phyloP scores from a whole-genome alignment of 2,329 filamentous ascomycete species.

The Fusarium continuum region DNA sequence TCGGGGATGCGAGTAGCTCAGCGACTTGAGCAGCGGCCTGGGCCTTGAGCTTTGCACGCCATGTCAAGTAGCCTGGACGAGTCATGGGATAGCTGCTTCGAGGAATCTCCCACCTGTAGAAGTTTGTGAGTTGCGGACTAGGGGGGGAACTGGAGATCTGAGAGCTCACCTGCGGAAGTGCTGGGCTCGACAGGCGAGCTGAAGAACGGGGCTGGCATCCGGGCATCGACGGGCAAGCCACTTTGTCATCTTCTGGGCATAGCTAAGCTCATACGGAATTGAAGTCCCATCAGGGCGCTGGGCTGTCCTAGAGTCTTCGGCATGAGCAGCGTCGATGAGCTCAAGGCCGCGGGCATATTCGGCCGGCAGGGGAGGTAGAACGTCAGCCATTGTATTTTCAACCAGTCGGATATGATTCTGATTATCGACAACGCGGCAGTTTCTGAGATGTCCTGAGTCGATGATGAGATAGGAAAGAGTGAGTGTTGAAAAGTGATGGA shows the following conservation, averaged over 20 bases:
- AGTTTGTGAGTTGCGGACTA: not conserved
- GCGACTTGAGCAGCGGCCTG: conserved; percentile 66
- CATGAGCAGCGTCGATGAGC: conserved; percentile 74
- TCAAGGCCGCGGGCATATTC: conserved; percentile 64
- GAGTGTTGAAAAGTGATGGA: not conserved
- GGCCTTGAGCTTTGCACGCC: conserved; percentile 78
- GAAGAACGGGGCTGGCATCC: conserved; percentile 70
- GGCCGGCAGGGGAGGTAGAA: conserved; percentile 48
- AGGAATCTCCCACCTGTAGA: conserved; percentile 77
- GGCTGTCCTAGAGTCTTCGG: conserved; percentile 49
- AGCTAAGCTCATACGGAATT: conserved; percentile 82
- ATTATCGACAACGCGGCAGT: not conserved
- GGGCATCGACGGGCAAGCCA: conserved; percentile 73
- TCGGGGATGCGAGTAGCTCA: conserved; percentile 58
- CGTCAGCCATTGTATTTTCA: conserved; percentile 18
- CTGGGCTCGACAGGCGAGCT: conserved; percentile 82
- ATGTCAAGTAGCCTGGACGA: conserved; percentile 79
- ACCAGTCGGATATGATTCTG: not conserved
- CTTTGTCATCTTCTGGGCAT: conserved; percentile 79
- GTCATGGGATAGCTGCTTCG: conserved; percentile 78
- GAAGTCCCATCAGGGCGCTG: conserved; percentile 54
- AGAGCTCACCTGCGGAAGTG: conserved; percentile 74
- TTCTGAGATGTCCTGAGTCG: not conserved
- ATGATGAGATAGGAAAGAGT: not conserved
- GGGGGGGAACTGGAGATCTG: not conserved